Base-by-base conservation (phyloP, 2,329 filamentous ascomycete species). In the Diatrype stigma region DNA sequence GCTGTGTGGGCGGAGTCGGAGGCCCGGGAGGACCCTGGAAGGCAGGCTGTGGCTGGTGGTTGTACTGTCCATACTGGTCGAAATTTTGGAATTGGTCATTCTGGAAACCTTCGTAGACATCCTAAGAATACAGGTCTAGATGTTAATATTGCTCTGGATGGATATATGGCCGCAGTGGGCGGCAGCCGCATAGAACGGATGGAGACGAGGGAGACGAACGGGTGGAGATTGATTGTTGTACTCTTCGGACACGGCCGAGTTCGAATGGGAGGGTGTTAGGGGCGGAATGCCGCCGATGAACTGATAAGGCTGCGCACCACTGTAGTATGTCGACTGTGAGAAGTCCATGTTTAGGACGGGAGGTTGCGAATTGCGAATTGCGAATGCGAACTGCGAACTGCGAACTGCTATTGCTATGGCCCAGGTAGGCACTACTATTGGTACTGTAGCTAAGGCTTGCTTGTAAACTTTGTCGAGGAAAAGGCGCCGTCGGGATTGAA, bases 211-310 rank as follows among this genome's bases (percentile, higher is more conserved):
- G 46, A 50, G 51, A 76, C 77, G 69, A 70, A 82, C 79, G 64
- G 78, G 75, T 60, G 79, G 75, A 59, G 79, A 81, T 48, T 76
- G 76, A 51, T 70, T 75, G 62, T 69, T 73, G 67, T 77, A 82
- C 49, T 82, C 79, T 51, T 81, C 78, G 35, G 79, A 80, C 26
- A 70, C 69, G 42, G 75, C 74, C 50, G 79, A 79, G 60, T 78
- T 78, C 51, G 78, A 77, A 64, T 79, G 75, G 51, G 78, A 79
- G 28, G 79, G 79, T 55, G 79, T 81, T 63, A 80, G 63, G 45
- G 78, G 78, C 51, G 75, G 70, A 49, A 82, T 74, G 56, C 73
- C 74, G 56, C 73, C 71, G 63, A 81, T 73, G 63, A 81, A 82
- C 60, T 76, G 77, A 67, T 78, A 81, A 46, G 75, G 70, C 68